Conservation (phyloP, 208 protist genomes). For the Trypanosoma brucei region DNA sequence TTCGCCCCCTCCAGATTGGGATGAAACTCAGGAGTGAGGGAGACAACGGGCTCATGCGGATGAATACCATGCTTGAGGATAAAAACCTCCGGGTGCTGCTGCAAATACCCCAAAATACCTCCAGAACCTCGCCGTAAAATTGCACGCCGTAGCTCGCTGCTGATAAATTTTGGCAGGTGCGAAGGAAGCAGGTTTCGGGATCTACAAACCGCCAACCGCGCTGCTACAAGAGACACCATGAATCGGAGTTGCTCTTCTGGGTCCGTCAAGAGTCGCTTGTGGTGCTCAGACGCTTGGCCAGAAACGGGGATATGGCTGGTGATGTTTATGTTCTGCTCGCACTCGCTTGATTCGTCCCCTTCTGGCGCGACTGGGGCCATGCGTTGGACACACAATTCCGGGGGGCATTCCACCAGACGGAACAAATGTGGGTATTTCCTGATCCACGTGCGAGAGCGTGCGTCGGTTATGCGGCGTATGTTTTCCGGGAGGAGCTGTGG, state of each 20-base stretch:
- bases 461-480: conserved; percentile 20
- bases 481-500: conserved; percentile 21
- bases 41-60: conserved; percentile 17
- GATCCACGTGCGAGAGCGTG: conserved; percentile 21
- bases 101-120: conserved; percentile 13
- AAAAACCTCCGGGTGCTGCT: conserved; percentile 23
- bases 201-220: conserved; percentile 12
- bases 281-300: neutral
- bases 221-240: conserved; percentile 19
- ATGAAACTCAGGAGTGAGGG: conserved; percentile 6
- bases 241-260: conserved; percentile 21
- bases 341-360: too few relatives aligned
- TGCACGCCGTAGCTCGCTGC: conserved; percentile 6
- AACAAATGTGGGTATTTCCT: conserved; percentile 30
- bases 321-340: too few relatives aligned
- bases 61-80: conserved; percentile 18
- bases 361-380: conserved; percentile 1
- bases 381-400: conserved; percentile 24
- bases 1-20: neutral
- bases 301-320: neutral
- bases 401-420: conserved; percentile 21
- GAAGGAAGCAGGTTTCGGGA: conserved; percentile 19
- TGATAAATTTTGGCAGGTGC: conserved; percentile 25
- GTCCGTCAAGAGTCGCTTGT: conserved; percentile 11
- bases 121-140: conserved; percentile 11